Base-by-base conservation (phyloP, 1,284 basidiomycete species). In the Ganoderma multipileum region DNA sequence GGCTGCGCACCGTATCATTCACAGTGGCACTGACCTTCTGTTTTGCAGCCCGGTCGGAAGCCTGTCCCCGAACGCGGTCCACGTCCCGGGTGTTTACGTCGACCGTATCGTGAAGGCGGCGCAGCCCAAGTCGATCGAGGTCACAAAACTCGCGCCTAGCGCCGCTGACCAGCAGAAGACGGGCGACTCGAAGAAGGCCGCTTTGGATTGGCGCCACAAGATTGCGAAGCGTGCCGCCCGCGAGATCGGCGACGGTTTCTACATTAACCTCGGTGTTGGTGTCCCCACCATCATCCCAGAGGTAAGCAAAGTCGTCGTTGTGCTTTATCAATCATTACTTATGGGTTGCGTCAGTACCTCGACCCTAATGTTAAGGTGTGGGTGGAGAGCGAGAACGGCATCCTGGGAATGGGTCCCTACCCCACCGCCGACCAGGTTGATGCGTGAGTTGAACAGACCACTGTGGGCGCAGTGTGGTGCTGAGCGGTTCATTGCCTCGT, bases 361-460 rank as follows among this genome's bases (percentile, higher is more conserved):
- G 86, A 89, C 62, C 85, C 89, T 65, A 91, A 89, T 62, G 89
- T 94, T 28, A 89, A 89, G 69, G 94, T 97, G 55, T 96, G 95
- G 93, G 79, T 96, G 73, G 96, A 98, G 82, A 95, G 93, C 74
- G 96, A 98, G 85, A 98, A 98, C 77, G 96, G 96, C 73, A 93
- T 97, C 71, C 85, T 98, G 73, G 95, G 95, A 52, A 96, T 97
- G 95, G 96, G 96, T 12, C 95, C 95, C 57, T 97, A 96, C 81
- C 96, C 96, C 14, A 95, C 93, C 14, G 84, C 90, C 81, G 87
- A 92, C 28, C 86, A 96, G 77, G 87, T 97, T 38, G 95, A 97
- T 81, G 86, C 94, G 92, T 95, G 75, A 84, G 93, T 66, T 9
- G 14, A 55, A 30, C 57, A 12, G 36, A 23, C 42, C 61, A 61